A percentile compares a stretch with the other conserved stretches of the same genome.
Conservation (phyloP, 257 asterid species). For the Solanum piurae region DNA sequence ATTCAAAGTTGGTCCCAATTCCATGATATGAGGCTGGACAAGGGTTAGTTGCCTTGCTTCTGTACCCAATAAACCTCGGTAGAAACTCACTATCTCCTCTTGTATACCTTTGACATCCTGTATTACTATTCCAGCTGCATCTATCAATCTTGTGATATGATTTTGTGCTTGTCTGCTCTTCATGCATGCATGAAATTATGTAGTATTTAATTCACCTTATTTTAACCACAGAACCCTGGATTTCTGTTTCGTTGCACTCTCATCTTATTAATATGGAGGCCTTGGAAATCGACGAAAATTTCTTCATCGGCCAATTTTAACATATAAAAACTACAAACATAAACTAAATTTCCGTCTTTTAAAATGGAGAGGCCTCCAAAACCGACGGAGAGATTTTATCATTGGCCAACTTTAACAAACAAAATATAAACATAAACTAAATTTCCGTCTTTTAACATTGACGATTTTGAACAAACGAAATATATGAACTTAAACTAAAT, state of each 20-base stretch:
- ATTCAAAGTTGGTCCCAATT: background rate
- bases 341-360: too few relatives aligned
- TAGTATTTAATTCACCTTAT: background rate
- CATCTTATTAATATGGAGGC: too few relatives aligned
- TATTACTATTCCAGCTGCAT: background rate
- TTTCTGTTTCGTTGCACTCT: background rate
- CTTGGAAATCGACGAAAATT: too few relatives aligned
- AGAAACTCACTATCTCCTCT: background rate
- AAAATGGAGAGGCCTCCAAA: too few relatives aligned
- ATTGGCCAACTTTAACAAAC: too few relatives aligned
- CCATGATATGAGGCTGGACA: background rate
- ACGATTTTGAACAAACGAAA: too few relatives aligned
- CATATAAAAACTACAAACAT: too few relatives aligned
- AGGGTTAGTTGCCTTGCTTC: accelerated
- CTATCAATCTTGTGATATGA: background rate
- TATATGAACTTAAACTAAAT: too few relatives aligned
- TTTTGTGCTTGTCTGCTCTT: background rate
- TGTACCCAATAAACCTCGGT: background rate
- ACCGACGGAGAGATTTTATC: too few relatives aligned
- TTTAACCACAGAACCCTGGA: background rate
- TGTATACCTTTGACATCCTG: background rate
- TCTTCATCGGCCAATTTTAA: too few relatives aligned
- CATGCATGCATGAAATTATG: background rate
- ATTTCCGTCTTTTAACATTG: too few relatives aligned
- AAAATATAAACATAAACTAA: too few relatives aligned